phyloP scores from a whole-genome alignment of 345 rosid species.

The Arabis alpina region DNA sequence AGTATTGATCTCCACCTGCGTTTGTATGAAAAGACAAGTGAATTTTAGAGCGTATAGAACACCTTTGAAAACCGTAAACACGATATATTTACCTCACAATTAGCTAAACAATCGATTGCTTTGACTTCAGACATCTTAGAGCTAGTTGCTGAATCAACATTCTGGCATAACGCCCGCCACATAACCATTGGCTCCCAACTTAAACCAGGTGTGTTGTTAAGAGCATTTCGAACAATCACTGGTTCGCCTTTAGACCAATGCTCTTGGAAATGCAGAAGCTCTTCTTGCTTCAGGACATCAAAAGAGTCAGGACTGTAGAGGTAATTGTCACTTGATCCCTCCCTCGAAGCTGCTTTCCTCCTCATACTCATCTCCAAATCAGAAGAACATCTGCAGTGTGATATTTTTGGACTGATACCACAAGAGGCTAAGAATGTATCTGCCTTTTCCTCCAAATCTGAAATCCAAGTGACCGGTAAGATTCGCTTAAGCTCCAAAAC shows the following conservation, averaged over 20 bases:
- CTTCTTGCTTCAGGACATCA: slow-evolving; percentile 48
- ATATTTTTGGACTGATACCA: slow-evolving; percentile 19
- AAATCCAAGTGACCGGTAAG: slow-evolving; percentile 62
- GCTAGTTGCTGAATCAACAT: slow-evolving; percentile 48
- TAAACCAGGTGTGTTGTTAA: slow-evolving; percentile 57
- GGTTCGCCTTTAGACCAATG: slow-evolving; percentile 92
- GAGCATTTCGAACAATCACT: slow-evolving; percentile 70
- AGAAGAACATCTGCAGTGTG: slow-evolving; percentile 31
- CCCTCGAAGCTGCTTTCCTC: slow-evolving; percentile 58
- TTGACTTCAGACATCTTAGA: slow-evolving; percentile 68
- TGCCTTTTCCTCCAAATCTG: slow-evolving; percentile 54
- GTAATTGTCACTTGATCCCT: slow-evolving; percentile 57
- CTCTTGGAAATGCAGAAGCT: slow-evolving; percentile 58
- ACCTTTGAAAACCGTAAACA: background rate
- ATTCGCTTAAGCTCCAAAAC: slow-evolving; percentile 74
- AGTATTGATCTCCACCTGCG: slow-evolving; percentile 74
- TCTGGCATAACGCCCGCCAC: slow-evolving; percentile 87
- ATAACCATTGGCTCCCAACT: slow-evolving; percentile 99
- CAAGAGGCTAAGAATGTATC: slow-evolving; percentile 40
- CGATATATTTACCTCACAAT: slow-evolving; percentile 62
- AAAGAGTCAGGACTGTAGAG: slow-evolving; percentile 63
- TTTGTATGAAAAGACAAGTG: background rate
- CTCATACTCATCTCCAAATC: slow-evolving; percentile 34
- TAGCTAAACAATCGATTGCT: slow-evolving; percentile 82
- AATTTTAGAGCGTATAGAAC: background rate